Conservation (phyloP, 129 eudicot genomes). For the Daucus carota region DNA sequence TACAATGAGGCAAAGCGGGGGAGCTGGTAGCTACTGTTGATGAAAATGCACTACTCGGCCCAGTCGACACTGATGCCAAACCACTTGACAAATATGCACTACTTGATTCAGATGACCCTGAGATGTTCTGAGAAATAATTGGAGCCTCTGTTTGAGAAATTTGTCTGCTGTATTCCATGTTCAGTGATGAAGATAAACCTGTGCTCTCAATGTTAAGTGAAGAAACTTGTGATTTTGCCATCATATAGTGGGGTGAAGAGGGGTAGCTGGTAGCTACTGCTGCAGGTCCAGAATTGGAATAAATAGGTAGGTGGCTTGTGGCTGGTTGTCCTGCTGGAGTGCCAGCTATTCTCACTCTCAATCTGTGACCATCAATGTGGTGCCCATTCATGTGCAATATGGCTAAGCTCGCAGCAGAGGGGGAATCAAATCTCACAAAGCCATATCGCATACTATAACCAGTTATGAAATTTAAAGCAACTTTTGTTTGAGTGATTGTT, state of each 20-base stretch:
- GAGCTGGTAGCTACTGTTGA: background rate
- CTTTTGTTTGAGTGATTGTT: background rate
- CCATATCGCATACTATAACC: conserved; percentile 29
- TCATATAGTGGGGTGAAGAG: background rate
- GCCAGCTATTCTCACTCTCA: conserved; percentile 25
- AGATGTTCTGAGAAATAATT: background rate
- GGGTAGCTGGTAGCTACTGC: background rate
- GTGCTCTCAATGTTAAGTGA: background rate
- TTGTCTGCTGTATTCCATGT: background rate
- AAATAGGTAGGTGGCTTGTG: conserved; percentile 4
- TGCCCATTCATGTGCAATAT: conserved; percentile 22
- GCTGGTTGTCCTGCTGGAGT: background rate
- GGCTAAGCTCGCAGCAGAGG: conserved; percentile 21
- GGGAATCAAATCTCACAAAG: conserved; percentile 24
- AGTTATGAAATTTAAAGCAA: conserved; percentile 12
- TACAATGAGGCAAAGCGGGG: background rate
- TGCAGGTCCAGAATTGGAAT: background rate
- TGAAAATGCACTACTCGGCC: background rate
- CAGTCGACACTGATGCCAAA: background rate
- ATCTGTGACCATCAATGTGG: conserved; percentile 20
- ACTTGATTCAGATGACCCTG: background rate
- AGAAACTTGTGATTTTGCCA: background rate
- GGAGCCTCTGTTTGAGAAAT: background rate
- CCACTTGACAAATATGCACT: background rate
- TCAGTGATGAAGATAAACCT: conserved; percentile 2